Base-by-base conservation (phyloP, 306 rosid species). In the Datisca glomerata region DNA sequence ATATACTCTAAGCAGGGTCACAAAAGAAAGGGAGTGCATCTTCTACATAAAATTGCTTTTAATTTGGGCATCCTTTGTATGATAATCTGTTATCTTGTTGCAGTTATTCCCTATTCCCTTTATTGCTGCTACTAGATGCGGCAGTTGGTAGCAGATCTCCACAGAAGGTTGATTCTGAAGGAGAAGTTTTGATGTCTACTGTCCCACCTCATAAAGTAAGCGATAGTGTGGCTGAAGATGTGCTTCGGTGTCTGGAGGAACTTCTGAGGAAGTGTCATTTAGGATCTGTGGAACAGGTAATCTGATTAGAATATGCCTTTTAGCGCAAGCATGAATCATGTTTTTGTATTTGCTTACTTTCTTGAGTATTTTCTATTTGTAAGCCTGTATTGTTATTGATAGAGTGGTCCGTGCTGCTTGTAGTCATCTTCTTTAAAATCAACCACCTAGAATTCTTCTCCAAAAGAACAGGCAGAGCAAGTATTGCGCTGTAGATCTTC, bases 271-370 rank as follows among this genome's bases (percentile, higher is more conserved):
- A 89, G 79, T 89, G 97, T 56, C 47, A 27, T 53, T 57, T 89
- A 56, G 76, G 60, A 61, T 83, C 97, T 33, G 79, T 74, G 59
- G 85, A 83, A 46, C 97, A 83, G 97, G 97, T 89, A 35, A 43
- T 57, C 53, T 48, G 33, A 44, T 65, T 58, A 47, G 33, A 45
- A 24, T 25, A 24, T 38, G 24, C 32, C 21, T 4, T 22, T 49
- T n/a, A n/a, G n/a, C n/a, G n/a, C n/a, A n/a, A n/a, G n/a, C n/a
- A n/a, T n/a, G n/a, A n/a, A n/a, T n/a, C n/a, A n/a, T n/a, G n/a
- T n/a, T n/a, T n/a, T n/a, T n/a, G n/a, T n/a, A n/a, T n/a, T n/a
- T n/a, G n/a, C n/a, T n/a, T n/a, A n/a, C n/a, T n/a, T n/a, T n/a
- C n/a, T n/a, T n/a, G n/a, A n/a, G n/a, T n/a, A n/a, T n/a, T n/a